phyloP scores from a whole-genome alignment of 2,329 filamentous ascomycete species.

The Cytospora piceicola region DNA sequence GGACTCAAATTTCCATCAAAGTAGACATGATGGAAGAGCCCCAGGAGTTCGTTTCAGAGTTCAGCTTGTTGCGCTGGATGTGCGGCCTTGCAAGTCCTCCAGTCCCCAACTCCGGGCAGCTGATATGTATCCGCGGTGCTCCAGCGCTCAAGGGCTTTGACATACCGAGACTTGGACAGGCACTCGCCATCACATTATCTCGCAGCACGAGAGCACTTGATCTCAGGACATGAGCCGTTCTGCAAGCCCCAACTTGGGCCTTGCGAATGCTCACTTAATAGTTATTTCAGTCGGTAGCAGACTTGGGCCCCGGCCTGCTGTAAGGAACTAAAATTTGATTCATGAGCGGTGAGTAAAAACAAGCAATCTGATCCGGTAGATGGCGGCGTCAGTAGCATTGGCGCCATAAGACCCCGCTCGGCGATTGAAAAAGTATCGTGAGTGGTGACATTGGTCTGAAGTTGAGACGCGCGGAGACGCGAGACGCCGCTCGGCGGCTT shows the following conservation, averaged over 20 bases:
- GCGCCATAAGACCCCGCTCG: not conserved
- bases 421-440: not conserved
- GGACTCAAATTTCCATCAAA: not conserved
- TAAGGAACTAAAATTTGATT: not conserved
- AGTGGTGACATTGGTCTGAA: not conserved
- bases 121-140: not conserved
- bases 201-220: not conserved
- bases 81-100: not conserved
- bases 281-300: not conserved
- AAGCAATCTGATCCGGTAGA: not conserved
- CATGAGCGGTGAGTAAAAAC: not conserved
- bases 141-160: not conserved
- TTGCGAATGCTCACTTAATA: not conserved
- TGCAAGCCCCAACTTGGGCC: not conserved
- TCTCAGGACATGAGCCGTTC: not conserved
- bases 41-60: not conserved
- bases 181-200: not conserved
- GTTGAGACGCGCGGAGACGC: constrained; percentile 1
- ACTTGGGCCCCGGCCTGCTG: not conserved
- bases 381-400: not conserved
- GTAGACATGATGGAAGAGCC: not conserved
- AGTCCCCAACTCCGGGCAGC: not conserved
- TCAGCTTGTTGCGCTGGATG: not conserved
- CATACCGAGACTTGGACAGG: not conserved
- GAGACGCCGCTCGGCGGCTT: not conserved